Conservation (phyloP, 805 yeast genomes). For the Spathaspora passalidarum region DNA sequence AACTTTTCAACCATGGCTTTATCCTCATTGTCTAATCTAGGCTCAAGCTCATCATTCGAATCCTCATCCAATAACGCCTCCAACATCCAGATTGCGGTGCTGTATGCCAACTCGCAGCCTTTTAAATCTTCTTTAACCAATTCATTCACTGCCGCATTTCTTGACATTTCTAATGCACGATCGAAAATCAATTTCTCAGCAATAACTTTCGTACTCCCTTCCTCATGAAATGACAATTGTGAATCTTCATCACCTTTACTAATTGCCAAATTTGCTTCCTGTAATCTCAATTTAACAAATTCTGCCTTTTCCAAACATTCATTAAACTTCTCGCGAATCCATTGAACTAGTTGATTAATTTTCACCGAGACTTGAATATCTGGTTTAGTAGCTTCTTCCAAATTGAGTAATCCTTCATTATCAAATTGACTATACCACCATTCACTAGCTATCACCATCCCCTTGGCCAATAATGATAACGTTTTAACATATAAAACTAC, state of each 20-base stretch:
- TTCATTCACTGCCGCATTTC: slow-evolving; percentile 88
- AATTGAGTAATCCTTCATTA: slow-evolving; percentile 11
- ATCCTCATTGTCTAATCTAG: slow-evolving; percentile 68
- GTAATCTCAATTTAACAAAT: slow-evolving; percentile 56
- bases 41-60: slow-evolving; percentile 13
- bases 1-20: slow-evolving; percentile 73
- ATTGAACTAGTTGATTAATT: slow-evolving; percentile 75
- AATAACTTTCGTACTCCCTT: slow-evolving; percentile 31
- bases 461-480: slow-evolving; percentile 74
- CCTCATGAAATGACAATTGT: slow-evolving; percentile 3
- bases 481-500: slow-evolving; percentile 81
- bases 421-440: slow-evolving; percentile 75
- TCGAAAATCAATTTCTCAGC: slow-evolving; percentile 90
- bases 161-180: slow-evolving; percentile 88
- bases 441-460: slow-evolving; percentile 79
- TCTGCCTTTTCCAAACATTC: slow-evolving; percentile 90
- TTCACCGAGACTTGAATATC: slow-evolving; percentile 10
- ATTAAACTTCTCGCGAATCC: slow-evolving; percentile 87
- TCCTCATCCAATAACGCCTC: slow-evolving; percentile 63
- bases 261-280: slow-evolving; percentile 44
- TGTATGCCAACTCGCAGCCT: slow-evolving; percentile 84
- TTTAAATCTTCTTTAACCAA: slow-evolving; percentile 66
- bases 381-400: slow-evolving; percentile 4
- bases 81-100: slow-evolving; percentile 94
- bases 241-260: slow-evolving; percentile 11